phyloP scores from a whole-genome alignment of 768 basidiomycete species.

The Lactarius sp. region DNA sequence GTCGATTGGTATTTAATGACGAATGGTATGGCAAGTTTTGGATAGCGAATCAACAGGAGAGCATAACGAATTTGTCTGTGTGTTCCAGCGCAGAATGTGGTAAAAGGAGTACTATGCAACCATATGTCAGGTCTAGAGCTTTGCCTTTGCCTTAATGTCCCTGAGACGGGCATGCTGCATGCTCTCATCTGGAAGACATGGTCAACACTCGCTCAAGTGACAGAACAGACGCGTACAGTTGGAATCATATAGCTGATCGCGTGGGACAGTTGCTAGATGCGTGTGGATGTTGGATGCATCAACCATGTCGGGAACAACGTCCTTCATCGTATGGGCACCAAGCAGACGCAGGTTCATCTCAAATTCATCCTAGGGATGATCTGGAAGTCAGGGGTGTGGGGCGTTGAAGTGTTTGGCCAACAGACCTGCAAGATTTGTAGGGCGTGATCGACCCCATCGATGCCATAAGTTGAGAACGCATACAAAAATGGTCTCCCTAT shows the following conservation, averaged over 20 bases:
- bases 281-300: slow-evolving; percentile 65
- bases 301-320: slow-evolving; percentile 86
- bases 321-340: slow-evolving; percentile 74
- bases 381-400: slow-evolving; percentile 1
- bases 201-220: background rate
- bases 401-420: background rate
- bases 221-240: slow-evolving; percentile 62
- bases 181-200: slow-evolving; percentile 36
- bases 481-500: slow-evolving; percentile 86
- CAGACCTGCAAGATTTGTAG: slow-evolving; percentile 71
- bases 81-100: background rate
- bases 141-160: slow-evolving; percentile 22
- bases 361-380: slow-evolving; percentile 73
- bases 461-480: slow-evolving; percentile 84
- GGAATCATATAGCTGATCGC: slow-evolving; percentile 65
- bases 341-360: slow-evolving; percentile 96
- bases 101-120: background rate
- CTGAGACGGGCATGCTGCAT: slow-evolving; percentile 41
- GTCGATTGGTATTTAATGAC: slow-evolving; percentile 12
- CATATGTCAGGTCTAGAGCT: slow-evolving; percentile 2
- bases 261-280: slow-evolving; percentile 65
- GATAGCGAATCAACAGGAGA: background rate
- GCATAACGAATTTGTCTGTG: background rate
- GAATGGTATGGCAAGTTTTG: background rate
- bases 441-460: slow-evolving; percentile 80